Percentiles rank a stretch among this genome's conserved stretches.
Conservation (phyloP, 805 yeast genomes). For the Starmerella bacillaris region DNA sequence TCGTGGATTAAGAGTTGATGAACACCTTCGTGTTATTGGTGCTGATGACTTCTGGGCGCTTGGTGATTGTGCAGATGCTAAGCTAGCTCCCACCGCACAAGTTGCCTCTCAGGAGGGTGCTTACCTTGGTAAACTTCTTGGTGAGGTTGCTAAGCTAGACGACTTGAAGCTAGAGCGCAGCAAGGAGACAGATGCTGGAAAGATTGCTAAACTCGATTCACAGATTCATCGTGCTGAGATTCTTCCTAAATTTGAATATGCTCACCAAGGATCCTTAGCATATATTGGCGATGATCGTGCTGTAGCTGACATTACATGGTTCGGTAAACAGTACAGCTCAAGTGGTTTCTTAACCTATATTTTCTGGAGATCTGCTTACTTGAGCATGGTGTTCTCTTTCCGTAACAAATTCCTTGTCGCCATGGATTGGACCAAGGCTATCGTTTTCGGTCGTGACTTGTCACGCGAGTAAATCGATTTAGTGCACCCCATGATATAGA, state of each 20-base stretch:
- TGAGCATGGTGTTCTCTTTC: constrained; percentile 77
- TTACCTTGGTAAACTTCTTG: constrained; percentile 56
- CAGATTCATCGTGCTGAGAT: constrained; percentile 24
- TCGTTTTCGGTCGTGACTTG: constrained; percentile 82
- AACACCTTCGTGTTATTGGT: constrained; percentile 66
- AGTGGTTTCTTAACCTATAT: constrained; percentile 78
- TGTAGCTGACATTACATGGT: constrained; percentile 64
- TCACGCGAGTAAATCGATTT: constrained; percentile 45
- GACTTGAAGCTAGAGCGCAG: constrained; percentile 22
- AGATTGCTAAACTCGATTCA: constrained; percentile 17
- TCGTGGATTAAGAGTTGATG: constrained; percentile 79
- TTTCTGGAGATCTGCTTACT: constrained; percentile 90
- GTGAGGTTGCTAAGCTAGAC: constrained; percentile 28
- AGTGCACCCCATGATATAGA: too few species aligned
- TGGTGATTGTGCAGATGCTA: constrained; percentile 85
- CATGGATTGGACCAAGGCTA: constrained; percentile 77
- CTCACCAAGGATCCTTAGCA: constrained; percentile 84
- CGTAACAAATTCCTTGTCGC: constrained; percentile 75
- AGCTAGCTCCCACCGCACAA: constrained; percentile 91
- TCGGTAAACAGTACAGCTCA: constrained; percentile 56
- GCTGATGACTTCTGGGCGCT: constrained; percentile 66
- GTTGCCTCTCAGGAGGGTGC: constrained; percentile 91
- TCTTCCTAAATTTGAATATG: constrained; percentile 47
- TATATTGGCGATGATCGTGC: constrained; percentile 85
- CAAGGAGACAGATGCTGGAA: constrained; percentile 4